A percentile compares a stretch with the other conserved stretches of the same genome.
phyloP scores from a whole-genome alignment of 805 yeast genomes.

The Barnettozyma pratensis region DNA sequence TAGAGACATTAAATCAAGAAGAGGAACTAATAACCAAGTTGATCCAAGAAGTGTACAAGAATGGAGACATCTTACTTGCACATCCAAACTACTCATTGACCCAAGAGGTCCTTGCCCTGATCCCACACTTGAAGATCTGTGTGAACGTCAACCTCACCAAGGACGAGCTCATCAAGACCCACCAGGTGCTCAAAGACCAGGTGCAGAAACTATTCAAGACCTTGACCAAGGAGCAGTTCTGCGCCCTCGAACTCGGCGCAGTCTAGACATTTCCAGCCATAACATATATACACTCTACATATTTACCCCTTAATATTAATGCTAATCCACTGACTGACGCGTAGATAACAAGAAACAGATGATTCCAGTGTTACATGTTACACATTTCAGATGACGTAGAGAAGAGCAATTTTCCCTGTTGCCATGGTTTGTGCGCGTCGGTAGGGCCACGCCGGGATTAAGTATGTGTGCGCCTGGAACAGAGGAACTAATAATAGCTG shows the following conservation, averaged over 20 bases:
- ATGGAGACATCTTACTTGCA: constrained; percentile 50
- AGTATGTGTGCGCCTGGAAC: not conserved
- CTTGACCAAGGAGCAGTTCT: constrained; percentile 4
- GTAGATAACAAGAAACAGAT: too few relatives aligned
- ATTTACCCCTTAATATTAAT: too few relatives aligned
- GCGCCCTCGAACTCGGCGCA: not conserved
- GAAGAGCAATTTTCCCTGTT: not conserved
- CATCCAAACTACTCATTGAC: constrained; percentile 60
- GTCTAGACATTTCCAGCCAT: too few relatives aligned
- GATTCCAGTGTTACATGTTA: too few relatives aligned
- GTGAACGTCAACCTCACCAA: constrained; percentile 42
- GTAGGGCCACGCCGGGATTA: not conserved
- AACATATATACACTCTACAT: too few relatives aligned
- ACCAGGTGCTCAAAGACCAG: constrained; percentile 31
- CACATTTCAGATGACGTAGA: not conserved
- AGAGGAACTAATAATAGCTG: not conserved
- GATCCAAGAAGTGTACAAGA: constrained; percentile 48
- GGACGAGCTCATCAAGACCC: constrained; percentile 40
- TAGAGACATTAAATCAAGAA: constrained; percentile 40
- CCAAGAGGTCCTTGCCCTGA: constrained; percentile 69
- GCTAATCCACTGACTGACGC: too few relatives aligned
- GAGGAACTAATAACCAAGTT: constrained; percentile 60
- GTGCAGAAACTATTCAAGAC: constrained; percentile 19
- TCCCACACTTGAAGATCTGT: constrained; percentile 53
- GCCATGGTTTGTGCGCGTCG: not conserved